Base-by-base conservation (phyloP, 306 rosid genomes). In the Inga leiocalycina region DNA sequence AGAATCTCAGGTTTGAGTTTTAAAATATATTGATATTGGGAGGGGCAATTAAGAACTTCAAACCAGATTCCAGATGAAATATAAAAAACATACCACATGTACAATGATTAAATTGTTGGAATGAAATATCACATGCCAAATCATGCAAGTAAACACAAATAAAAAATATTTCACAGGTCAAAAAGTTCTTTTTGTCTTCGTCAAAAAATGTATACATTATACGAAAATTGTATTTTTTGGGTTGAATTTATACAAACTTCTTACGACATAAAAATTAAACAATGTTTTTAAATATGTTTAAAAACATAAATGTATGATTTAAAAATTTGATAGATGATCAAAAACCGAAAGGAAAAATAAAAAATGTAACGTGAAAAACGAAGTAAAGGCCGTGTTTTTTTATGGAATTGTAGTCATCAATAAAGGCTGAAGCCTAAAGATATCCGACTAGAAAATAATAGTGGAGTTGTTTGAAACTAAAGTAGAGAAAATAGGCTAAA, bases 1-100 rank as follows among this genome's bases (percentile, higher is more conserved):
- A 5, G 0, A 1, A 0, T 39, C 43, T 39, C 2, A 1, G 6
- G 0, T 39, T 39, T 1, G 0, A 39, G 1, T 39, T 1, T 1
- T 39, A 39, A 0, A 6, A 39, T 0, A 39, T 6, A 39, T 0
- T 39, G 6, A 0, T 39, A 0, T 39, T 39, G 1, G 1, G 1
- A 6, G 1, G 2, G 8, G 8, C 0, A 0, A 0, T 8, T 39
- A 37, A 0, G 1, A 39, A 39, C 8, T 1, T 8, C 1, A 39
- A 39, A 6, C 6, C 6, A 1, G 43, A 37, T 37, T 0, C 7
- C 6, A 0, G 6, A 39, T 39, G 43, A 39, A 39, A 39, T 39
- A 39, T 39, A 6, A 0, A 0, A 39, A 6, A 39, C 5, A 39
- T 30, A 4, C 20, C 70, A 64, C 5, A 10, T 30, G 19, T 2